Percentiles rank a stretch among this genome's conserved stretches.
These are phyloP conservation scores for Aspergillus indologenus DNA, from an alignment of 495 filamentous ascomycete genomes.

Conservation along the genomic window DNA sequence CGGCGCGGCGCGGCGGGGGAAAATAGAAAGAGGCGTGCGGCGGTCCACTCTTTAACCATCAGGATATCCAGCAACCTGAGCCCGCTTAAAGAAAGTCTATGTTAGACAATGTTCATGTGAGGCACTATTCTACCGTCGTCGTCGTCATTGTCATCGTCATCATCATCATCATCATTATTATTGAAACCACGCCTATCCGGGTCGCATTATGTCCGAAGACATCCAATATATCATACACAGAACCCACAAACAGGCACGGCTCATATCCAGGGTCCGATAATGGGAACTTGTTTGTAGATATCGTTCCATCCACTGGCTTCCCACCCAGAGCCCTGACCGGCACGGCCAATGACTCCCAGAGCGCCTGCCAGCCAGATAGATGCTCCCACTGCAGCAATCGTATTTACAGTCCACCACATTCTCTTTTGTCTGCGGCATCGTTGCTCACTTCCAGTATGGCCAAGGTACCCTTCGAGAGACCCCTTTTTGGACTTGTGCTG, in stretches of 20 bases:
- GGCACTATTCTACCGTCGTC: too few species aligned
- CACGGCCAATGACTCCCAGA: slow-evolving; percentile 70
- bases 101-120: too few species aligned
- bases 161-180: too few species aligned
- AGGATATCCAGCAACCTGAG: too few species aligned
- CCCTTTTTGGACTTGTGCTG: slow-evolving; percentile 34
- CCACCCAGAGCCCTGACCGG: slow-evolving; percentile 71
- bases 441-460: slow-evolving; percentile 36
- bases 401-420: slow-evolving; percentile 69
- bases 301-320: slow-evolving; percentile 75
- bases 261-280: slow-evolving; percentile 50
- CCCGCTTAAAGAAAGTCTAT: too few species aligned
- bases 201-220: too few species aligned
- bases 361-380: slow-evolving; percentile 78
- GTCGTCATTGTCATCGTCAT: too few species aligned
- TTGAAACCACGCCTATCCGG: too few species aligned
- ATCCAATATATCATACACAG: slow-evolving; percentile 11
- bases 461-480: slow-evolving; percentile 37
- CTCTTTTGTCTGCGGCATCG: slow-evolving; percentile 47
- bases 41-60: too few species aligned
- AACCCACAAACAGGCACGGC: background rate
- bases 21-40: too few species aligned
- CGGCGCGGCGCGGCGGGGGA: too few species aligned
- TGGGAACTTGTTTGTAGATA: slow-evolving; percentile 54
- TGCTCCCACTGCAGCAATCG: slow-evolving; percentile 51